Base-by-base conservation (phyloP, 2,329 filamentous ascomycete species). In the Aspergillus calidoustus region DNA sequence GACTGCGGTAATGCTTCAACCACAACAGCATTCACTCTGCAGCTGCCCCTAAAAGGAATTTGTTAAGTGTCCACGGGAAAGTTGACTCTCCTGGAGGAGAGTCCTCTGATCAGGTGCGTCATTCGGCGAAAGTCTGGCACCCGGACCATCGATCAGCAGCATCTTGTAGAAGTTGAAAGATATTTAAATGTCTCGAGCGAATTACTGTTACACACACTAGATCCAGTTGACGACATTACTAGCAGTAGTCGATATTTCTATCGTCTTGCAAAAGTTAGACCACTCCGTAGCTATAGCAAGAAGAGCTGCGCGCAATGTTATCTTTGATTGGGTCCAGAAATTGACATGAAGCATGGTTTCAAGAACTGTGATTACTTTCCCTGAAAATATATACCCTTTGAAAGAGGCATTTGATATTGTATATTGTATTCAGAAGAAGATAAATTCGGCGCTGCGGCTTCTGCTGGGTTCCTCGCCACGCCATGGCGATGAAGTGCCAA, bases 381-480 rank as follows among this genome's bases (percentile, higher is more conserved):
- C 11, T 23, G 7, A 9, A 6, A 47, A 47, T 23, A 19, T 43
- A 11, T 43, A 43, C n/a, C 38, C 25, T 28, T 7, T 7, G 19
- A 28, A 28, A 7, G 25, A 28, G 25, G 25, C 25, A 28, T 28
- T 28, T 28, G 25, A 28, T n/a, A 43, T 43, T 43, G 38, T 43
- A 43, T 43, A 19, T 19, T 19, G 19, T 19, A 19, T 43, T n/a
- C 38, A 15, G 38, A 43, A 43, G 4, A 43, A 31, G 47, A 11
- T 50, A 48, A 30, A 15, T 25, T 50, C 6, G 46, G 54, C 9
- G 31, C 34, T 15, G 34, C 19, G 19, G n/a, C 46, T 60, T 60
- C 58, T 60, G 44, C 50, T 34, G 11, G 58, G 22, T 60, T 60
- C 52, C 19, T 60, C 28, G 52, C 58, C 58, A 60, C 52, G 25